Conservation (phyloP, 805 yeast genomes). For the Yamadazyma takamatsuzukensis region DNA sequence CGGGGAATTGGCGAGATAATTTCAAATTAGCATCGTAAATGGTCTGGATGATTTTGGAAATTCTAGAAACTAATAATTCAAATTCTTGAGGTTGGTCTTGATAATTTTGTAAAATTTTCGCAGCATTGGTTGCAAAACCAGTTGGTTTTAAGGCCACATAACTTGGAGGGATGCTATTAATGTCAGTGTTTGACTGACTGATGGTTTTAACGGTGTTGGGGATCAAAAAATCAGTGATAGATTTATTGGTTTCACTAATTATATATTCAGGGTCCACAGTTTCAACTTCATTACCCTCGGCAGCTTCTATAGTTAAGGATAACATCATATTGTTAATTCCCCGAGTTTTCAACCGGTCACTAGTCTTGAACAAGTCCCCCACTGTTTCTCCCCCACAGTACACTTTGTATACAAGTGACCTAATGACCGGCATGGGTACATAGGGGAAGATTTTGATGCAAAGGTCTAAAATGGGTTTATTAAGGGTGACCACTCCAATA, state of each 20-base stretch:
- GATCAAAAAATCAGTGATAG: constrained; percentile 62
- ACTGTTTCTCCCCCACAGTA: constrained; percentile 90
- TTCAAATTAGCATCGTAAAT: constrained; percentile 50
- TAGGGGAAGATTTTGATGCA: constrained; percentile 68
- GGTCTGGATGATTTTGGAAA: constrained; percentile 58
- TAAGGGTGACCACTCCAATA: constrained; percentile 67
- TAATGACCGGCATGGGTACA: constrained; percentile 69
- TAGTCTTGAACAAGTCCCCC: constrained; percentile 67
- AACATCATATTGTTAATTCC: constrained; percentile 94
- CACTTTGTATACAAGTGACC: constrained; percentile 69
- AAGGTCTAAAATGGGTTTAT: constrained; percentile 56
- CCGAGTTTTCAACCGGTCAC: constrained; percentile 58
- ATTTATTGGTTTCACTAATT: constrained; percentile 58
- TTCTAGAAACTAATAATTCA: constrained; percentile 59
- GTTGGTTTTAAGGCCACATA: constrained; percentile 93
- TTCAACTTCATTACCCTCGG: constrained; percentile 70
- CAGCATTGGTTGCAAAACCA: constrained; percentile 78
- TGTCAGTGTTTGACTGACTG: constrained; percentile 37
- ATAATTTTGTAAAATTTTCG: constrained; percentile 60
- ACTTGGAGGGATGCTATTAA: constrained; percentile 80
- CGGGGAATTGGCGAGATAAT: constrained; percentile 51
- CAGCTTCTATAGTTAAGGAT: constrained; percentile 89
- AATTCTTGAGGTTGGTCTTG: constrained; percentile 42
- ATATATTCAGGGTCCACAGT: constrained; percentile 57
- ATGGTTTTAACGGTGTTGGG: constrained; percentile 69